Evolutionary conservation across 2,329 filamentous ascomycete genomes (phyloP).

Genomic region (Beauveria caledonica): DNA sequence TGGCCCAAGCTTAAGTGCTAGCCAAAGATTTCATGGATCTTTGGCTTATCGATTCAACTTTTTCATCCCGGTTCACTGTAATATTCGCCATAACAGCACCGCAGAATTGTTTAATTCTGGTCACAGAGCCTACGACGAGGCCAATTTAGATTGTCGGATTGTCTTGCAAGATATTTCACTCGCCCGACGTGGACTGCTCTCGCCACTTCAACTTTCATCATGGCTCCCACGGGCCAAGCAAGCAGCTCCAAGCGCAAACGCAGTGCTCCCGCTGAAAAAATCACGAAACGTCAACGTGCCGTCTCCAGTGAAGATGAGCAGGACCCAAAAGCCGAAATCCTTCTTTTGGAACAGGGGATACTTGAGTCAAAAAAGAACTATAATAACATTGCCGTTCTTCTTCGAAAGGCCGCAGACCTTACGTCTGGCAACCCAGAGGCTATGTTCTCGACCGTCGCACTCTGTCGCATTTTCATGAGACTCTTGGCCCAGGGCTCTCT

Average conservation of each 20-base stretch:
- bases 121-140: not conserved
- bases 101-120: not conserved
- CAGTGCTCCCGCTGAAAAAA: slow-evolving; percentile 31
- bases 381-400: slow-evolving; percentile 74
- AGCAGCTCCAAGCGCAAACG: slow-evolving; percentile 46
- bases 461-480: slow-evolving; percentile 80
- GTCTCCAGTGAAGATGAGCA: slow-evolving; percentile 39
- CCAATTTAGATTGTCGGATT: not conserved
- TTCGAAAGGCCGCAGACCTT: slow-evolving; percentile 45
- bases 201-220: slow-evolving; percentile 13
- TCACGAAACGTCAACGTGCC: slow-evolving; percentile 41
- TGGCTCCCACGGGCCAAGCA: slow-evolving; percentile 19
- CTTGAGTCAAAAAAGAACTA: slow-evolving; percentile 82
- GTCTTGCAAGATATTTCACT: not conserved
- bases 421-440: slow-evolving; percentile 43
- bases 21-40: slow-evolving; percentile 24
- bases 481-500: slow-evolving; percentile 68
- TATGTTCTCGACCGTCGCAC: slow-evolving; percentile 64
- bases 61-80: slow-evolving; percentile 6
- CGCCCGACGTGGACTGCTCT: not conserved
- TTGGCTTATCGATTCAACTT: slow-evolving; percentile 16
- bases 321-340: slow-evolving; percentile 56
- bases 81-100: not conserved
- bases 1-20: slow-evolving; percentile 6
- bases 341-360: slow-evolving; percentile 72